Base-by-base conservation (phyloP, 306 rosid species). In the Potentilla sterilis region DNA sequence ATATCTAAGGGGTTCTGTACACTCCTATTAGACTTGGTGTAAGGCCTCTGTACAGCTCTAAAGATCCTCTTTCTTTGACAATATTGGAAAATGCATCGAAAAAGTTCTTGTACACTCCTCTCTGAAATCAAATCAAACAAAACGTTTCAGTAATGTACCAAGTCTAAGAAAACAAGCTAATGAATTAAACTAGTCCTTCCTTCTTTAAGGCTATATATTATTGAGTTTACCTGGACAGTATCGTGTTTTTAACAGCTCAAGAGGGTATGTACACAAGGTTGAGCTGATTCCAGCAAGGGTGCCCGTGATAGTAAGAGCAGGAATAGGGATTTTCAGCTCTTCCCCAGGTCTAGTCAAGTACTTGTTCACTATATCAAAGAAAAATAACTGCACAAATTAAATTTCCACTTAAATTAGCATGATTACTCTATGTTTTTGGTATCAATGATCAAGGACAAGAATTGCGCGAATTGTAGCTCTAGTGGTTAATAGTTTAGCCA, bases 211-310 rank as follows among this genome's bases (percentile, higher is more conserved):
- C 48, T 34, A 32, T 58, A 12, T 52, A 52, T 54, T n/a, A 34
- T 34, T 2, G 61, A 32, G 54, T 41, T 74, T 79, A 81, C 97
- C 90, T 92, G 88, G 43, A 92, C 75, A 0, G 93, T 92, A 73
- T 69, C 96, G 84, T 67, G 91, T 92, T 81, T 88, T 92, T 78
- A 92, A 85, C 58, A 89, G 83, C 80, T 92, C 97, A 4, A 88
- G 96, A 71, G 96, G 97, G 83, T 89, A 92, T 16, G 89, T 89
- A 19, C 86, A 87, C 73, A 89, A 52, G 24, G 97, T 89, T 40
- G 97, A 89, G 89, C 88, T 87, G 57, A 93, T 77, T 66, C 98
- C 96, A 54, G 98, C 95, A 52, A 89, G 75, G 49, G 98, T 95
- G 49, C 96, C 96, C 0, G 95, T 95, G 35, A 93, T n/a, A 40